These are phyloP conservation scores for Glycine latifolia DNA, from an alignment of 306 rosid species.

Conservation along the genomic window DNA sequence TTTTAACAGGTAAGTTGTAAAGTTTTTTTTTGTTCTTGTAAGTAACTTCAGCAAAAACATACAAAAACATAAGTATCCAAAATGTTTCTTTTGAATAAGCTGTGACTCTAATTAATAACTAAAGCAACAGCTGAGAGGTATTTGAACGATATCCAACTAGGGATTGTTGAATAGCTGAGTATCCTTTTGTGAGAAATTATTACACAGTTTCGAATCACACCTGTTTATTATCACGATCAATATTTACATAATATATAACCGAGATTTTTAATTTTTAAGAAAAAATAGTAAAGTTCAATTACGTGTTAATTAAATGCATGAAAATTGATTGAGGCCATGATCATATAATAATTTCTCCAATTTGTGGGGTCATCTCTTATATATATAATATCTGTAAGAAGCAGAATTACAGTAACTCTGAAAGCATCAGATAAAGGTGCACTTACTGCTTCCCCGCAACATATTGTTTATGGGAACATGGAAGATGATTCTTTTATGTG, in stretches of 20 bases:
- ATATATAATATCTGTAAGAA: slow-evolving; percentile 1
- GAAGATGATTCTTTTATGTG: background rate
- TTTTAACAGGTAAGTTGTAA: background rate
- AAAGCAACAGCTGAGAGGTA: too few relatives aligned
- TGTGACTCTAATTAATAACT: background rate
- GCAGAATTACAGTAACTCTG: background rate
- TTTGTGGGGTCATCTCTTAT: slow-evolving; percentile 6
- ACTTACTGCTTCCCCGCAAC: background rate
- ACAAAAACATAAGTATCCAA: slow-evolving; percentile 35
- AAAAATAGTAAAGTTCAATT: too few relatives aligned
- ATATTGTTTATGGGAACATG: background rate
- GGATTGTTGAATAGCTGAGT: slow-evolving; percentile 13
- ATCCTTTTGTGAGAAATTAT: background rate
- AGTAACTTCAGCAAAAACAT: background rate
- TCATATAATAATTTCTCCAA: background rate
- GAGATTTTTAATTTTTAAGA: too few relatives aligned
- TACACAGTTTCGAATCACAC: too few relatives aligned
- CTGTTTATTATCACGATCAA: background rate
- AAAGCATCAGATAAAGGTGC: slow-evolving; percentile 20
- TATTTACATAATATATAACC: too few relatives aligned
- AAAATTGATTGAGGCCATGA: background rate
- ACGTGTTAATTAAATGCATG: too few relatives aligned
- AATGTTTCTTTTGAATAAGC: slow-evolving; percentile 38
- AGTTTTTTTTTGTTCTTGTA: background rate
- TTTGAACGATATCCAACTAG: slow-evolving; percentile 24